phyloP scores from a whole-genome alignment of 2,329 filamentous ascomycete genomes.

The Neopestalotiopsis rosae region DNA sequence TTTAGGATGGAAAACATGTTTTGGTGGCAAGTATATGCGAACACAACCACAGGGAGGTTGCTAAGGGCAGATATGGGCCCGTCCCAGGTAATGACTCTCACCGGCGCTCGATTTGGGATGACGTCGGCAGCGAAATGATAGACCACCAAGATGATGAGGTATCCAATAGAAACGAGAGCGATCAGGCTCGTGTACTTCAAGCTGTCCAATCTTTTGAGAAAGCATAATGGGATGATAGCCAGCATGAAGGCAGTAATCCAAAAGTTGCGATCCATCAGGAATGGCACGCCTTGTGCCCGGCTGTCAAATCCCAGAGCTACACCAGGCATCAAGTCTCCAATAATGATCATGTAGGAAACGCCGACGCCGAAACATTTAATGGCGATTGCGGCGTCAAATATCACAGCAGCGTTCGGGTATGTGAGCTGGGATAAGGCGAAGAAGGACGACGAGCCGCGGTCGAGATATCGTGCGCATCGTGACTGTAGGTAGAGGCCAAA shows the following conservation, averaged over 20 bases:
- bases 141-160: slow-evolving; percentile 89
- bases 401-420: slow-evolving; percentile 92
- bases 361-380: slow-evolving; percentile 98
- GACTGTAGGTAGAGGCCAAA: slow-evolving; percentile 96
- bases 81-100: slow-evolving; percentile 79
- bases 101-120: slow-evolving; percentile 72
- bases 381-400: slow-evolving; percentile 95
- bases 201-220: slow-evolving; percentile 88
- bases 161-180: slow-evolving; percentile 90
- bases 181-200: slow-evolving; percentile 96
- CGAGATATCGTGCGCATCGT: slow-evolving; percentile 89
- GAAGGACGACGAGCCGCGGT: slow-evolving; percentile 87
- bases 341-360: slow-evolving; percentile 97
- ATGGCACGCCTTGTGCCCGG: slow-evolving; percentile 66
- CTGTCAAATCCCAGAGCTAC: slow-evolving; percentile 83
- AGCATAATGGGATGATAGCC: slow-evolving; percentile 91
- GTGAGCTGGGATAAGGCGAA: slow-evolving; percentile 97
- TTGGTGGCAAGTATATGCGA: slow-evolving; percentile 99
- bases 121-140: slow-evolving; percentile 90
- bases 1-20: slow-evolving; percentile 99
- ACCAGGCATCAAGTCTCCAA: slow-evolving; percentile 96
- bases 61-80: slow-evolving; percentile 80
- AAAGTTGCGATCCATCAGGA: slow-evolving; percentile 88
- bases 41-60: slow-evolving; percentile 92
- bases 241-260: slow-evolving; percentile 99